A percentile compares a stretch with the other conserved stretches of the same genome.
Evolutionary conservation across 2,329 filamentous ascomycete genomes (phyloP).

Genomic region (Colletotrichum nymphaeae): DNA sequence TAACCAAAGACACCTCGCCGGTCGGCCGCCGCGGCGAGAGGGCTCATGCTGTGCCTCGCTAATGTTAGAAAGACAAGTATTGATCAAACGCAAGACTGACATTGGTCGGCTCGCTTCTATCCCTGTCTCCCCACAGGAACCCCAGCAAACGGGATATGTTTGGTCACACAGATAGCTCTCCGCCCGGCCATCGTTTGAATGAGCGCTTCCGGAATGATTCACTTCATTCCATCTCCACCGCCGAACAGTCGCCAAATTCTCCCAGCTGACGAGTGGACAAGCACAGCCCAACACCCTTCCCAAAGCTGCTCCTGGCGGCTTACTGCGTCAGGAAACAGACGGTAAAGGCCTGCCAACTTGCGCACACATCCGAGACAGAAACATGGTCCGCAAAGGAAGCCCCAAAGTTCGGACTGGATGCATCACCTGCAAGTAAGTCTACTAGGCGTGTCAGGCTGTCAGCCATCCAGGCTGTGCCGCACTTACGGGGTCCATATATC

Average conservation of each 20-base stretch:
- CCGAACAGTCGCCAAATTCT: not conserved
- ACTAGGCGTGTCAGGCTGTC: not conserved
- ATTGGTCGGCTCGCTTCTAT: not conserved
- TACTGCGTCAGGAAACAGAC: not conserved
- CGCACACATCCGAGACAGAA: not conserved
- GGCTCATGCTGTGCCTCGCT: not conserved
- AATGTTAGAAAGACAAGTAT: not conserved
- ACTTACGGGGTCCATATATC: not conserved
- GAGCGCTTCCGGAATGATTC: not conserved
- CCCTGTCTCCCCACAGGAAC: not conserved
- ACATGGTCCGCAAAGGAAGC: slow-evolving; percentile 7
- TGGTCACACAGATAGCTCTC: not conserved
- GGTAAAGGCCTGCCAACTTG: not conserved
- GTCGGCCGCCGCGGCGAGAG: not conserved
- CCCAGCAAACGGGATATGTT: not conserved
- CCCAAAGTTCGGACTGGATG: not conserved
- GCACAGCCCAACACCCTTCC: not conserved
- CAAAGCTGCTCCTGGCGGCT: not conserved
- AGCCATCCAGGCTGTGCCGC: not conserved
- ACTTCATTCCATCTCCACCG: not conserved
- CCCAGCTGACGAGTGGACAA: not conserved
- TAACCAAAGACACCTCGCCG: too few species aligned
- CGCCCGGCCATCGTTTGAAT: not conserved
- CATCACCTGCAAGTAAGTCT: slow-evolving; percentile 1
- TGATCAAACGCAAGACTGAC: not conserved